Evolutionary conservation across 306 rosid genomes (phyloP).

Genomic region (Pterocarpus santalinus): DNA sequence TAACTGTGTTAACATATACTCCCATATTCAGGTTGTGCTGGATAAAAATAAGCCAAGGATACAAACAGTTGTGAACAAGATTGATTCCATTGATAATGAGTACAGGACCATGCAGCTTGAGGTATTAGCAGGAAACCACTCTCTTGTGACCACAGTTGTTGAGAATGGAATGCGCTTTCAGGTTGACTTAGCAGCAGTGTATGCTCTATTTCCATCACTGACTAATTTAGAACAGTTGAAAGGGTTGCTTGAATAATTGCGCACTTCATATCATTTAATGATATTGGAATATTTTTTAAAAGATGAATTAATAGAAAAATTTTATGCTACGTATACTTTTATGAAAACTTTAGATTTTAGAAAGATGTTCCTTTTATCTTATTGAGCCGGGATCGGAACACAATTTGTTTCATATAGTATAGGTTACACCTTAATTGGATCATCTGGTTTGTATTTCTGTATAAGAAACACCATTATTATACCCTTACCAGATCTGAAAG

Average conservation of each 20-base stretch:
- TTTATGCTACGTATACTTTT: not conserved
- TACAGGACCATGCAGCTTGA: conserved; percentile 98
- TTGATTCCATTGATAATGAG: conserved; percentile 80
- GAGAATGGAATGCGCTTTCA: conserved; percentile 92
- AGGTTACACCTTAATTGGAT: not conserved
- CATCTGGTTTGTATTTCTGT: conserved; percentile 31
- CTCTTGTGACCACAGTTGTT: conserved; percentile 86
- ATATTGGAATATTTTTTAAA: not conserved
- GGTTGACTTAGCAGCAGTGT: conserved; percentile 94
- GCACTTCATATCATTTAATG: conserved; percentile 28
- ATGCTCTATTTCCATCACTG: conserved; percentile 56
- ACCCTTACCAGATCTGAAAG: conserved; percentile 16
- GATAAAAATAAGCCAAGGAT: conserved; percentile 93
- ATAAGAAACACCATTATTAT: conserved; percentile 8
- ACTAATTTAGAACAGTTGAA: conserved; percentile 34
- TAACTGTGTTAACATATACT: conserved; percentile 32
- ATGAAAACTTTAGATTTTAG: not conserved
- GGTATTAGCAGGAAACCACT: conserved; percentile 93
- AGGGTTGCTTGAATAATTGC: conserved; percentile 40
- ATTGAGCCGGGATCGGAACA: not conserved
- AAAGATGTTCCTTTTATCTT: not conserved
- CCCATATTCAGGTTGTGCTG: conserved; percentile 77
- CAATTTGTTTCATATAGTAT: not conserved
- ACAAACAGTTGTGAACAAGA: conserved; percentile 89
- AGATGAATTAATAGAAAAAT: not conserved